A percentile compares a stretch with the other conserved stretches of the same genome.
Conservation (phyloP, 1,139 yeast species). For the Candida gigantensis region DNA sequence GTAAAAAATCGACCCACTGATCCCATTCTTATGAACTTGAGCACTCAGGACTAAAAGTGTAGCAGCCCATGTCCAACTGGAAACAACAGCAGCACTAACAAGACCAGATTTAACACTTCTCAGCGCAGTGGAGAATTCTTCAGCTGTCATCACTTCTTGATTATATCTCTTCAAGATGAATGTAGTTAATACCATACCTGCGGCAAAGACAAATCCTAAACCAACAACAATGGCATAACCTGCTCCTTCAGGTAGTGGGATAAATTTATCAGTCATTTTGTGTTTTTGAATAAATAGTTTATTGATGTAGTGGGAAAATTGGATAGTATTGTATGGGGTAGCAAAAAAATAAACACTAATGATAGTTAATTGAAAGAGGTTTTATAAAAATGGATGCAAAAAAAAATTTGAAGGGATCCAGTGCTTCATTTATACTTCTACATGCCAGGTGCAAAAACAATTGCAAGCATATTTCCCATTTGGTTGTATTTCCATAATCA, state of each 20-base stretch:
- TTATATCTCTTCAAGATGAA: slow-evolving; percentile 71
- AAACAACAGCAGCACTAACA: slow-evolving; percentile 83
- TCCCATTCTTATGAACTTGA: slow-evolving; percentile 77
- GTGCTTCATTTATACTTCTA: too few species aligned
- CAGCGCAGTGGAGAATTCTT: slow-evolving; percentile 88
- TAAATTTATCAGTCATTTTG: slow-evolving; percentile 9
- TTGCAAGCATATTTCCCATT: too few species aligned
- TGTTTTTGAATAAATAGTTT: too few species aligned
- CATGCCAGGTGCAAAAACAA: too few species aligned
- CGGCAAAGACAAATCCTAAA: slow-evolving; percentile 77
- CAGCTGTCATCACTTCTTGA: slow-evolving; percentile 81
- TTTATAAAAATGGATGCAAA: too few species aligned
- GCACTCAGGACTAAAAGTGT: slow-evolving; percentile 74
- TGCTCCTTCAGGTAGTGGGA: slow-evolving; percentile 62
- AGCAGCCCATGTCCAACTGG: slow-evolving; percentile 96
- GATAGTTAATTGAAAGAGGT: too few species aligned
- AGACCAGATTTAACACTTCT: slow-evolving; percentile 79
- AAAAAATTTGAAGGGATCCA: too few species aligned
- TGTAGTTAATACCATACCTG: slow-evolving; percentile 77
- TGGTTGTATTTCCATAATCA: too few species aligned
- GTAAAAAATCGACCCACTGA: slow-evolving; percentile 55
- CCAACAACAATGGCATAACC: slow-evolving; percentile 95
- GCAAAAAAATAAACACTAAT: too few species aligned
- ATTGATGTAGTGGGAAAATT: too few species aligned
- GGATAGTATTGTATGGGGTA: too few species aligned